Base-by-base conservation (phyloP, 1,284 basidiomycete genomes). In the Ustilago vetiveriae region DNA sequence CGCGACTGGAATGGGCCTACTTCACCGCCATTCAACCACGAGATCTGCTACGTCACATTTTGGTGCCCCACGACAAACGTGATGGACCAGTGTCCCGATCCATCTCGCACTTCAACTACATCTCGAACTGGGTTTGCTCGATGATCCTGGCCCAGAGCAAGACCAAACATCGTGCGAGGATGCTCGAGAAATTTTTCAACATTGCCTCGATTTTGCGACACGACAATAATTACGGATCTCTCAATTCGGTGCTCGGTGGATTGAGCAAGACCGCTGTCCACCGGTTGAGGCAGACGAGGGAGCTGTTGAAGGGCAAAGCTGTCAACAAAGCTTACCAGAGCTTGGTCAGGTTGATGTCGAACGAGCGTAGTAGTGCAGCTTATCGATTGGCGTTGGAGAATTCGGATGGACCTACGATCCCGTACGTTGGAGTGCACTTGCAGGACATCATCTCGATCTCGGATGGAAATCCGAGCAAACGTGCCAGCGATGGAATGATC, bases 21-120 rank as follows among this genome's bases (percentile, higher is more conserved):
- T 79, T 79, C 42, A 67, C 64, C 14, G 60, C 70, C 22, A 76
- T 79, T 48, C 65, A 67, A 36, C 75, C 76, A 7, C 56, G 76
- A 7, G 76, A 79, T 42, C 48, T 77, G 40, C 55, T 79, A 11
- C 68, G 76, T 10, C 76, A 79, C 52, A 74, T 76, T 19, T 67
- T 79, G 3, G 74, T 77, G 2, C 60, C 70, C 6, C 49, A 70
- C 37, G 53, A 69, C 11, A 54, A 65, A 17, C 68, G 76, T 21
- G 62, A 72, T 22, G 75, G 75, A 0, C 72, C 75, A 3, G 75
- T 77, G 7, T 47, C 75, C n/a, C 58, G 64, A 9, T 71, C 64
- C 24, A 79, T 79, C 27, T 71, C 65, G 16, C 76, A 79, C 58
- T 79, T 79, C 49, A 79, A 79, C 54, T 79, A 79, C 59, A 63